Conservation (phyloP, 106 monocot species). For the Phalaenopsis equestris region DNA sequence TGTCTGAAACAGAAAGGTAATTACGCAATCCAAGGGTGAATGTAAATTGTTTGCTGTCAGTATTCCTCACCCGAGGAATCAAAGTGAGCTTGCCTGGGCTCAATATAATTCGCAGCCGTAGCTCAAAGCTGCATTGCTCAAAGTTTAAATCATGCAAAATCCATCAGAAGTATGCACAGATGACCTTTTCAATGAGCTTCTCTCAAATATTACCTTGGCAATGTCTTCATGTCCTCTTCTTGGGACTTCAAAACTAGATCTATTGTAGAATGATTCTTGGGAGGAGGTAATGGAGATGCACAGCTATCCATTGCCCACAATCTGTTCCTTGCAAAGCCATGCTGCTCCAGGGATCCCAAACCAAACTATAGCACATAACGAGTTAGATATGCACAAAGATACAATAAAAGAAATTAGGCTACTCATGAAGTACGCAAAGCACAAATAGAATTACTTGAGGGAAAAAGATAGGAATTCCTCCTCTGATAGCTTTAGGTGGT, state of each 20-base stretch:
- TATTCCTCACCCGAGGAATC: constrained; percentile 58
- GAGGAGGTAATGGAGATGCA: constrained; percentile 29
- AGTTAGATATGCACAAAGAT: background rate
- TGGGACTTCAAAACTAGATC: constrained; percentile 55
- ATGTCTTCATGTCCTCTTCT: constrained; percentile 45
- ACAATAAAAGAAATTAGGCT: background rate
- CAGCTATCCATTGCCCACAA: constrained; percentile 43
- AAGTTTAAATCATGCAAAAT: constrained; percentile 1
- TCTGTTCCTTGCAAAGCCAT: constrained; percentile 65
- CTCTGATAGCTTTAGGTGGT: constrained; percentile 33
- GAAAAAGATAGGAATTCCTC: constrained; percentile 58
- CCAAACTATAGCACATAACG: constrained; percentile 36
- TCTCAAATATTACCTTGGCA: constrained; percentile 42
- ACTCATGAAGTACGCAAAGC: background rate
- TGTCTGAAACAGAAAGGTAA: constrained; percentile 53
- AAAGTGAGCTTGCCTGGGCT: constrained; percentile 38
- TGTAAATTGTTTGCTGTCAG: constrained; percentile 35
- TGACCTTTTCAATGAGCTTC: background rate
- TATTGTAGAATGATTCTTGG: constrained; percentile 34
- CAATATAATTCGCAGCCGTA: constrained; percentile 45
- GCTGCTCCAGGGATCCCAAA: constrained; percentile 37
- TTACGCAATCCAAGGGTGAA: constrained; percentile 52
- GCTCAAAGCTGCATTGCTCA: constrained; percentile 51
- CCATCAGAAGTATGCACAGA: background rate
- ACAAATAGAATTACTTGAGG: constrained; percentile 37